Percentiles rank a stretch among this genome's conserved stretches.
Evolutionary conservation across 306 rosid species (phyloP).

Genomic region (Nissolia schottii): DNA sequence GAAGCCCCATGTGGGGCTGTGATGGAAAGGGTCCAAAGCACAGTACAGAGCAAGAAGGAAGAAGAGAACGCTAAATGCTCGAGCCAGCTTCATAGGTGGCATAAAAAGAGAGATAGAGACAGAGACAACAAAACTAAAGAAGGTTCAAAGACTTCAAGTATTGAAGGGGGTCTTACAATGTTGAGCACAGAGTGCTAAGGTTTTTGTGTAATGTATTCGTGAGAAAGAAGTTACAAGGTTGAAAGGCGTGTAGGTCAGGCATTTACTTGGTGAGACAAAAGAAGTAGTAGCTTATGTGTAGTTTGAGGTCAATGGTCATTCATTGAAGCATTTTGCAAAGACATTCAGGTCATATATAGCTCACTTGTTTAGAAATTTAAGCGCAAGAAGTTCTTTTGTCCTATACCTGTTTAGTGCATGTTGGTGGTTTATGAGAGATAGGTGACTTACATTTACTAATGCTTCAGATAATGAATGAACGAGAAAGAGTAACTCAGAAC

Average conservation of each 20-base stretch:
- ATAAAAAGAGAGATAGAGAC: not conserved
- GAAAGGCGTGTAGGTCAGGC: constrained; percentile 18
- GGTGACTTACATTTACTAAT: no score
- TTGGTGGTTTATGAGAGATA: no score
- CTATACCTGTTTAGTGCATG: no score
- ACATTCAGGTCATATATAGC: not conserved
- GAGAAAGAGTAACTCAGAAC: no score
- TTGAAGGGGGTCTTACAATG: not conserved
- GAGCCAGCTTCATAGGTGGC: constrained; percentile 22
- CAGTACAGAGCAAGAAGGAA: constrained; percentile 57
- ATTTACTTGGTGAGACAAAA: not conserved
- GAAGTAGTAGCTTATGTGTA: not conserved
- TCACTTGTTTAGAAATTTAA: no score
- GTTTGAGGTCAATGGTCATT: not conserved
- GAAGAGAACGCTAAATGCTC: constrained; percentile 28
- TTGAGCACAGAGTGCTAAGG: not conserved
- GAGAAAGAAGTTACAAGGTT: not conserved
- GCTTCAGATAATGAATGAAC: no score
- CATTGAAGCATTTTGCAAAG: not conserved
- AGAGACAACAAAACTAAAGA: not conserved
- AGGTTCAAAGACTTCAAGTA: not conserved
- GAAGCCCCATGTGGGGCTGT: constrained; percentile 49
- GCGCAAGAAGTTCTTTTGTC: no score
- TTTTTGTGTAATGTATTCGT: constrained; percentile 1
- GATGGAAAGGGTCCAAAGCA: constrained; percentile 62